phyloP scores from a whole-genome alignment of 345 rosid genomes.

The Salix koriyanagi region DNA sequence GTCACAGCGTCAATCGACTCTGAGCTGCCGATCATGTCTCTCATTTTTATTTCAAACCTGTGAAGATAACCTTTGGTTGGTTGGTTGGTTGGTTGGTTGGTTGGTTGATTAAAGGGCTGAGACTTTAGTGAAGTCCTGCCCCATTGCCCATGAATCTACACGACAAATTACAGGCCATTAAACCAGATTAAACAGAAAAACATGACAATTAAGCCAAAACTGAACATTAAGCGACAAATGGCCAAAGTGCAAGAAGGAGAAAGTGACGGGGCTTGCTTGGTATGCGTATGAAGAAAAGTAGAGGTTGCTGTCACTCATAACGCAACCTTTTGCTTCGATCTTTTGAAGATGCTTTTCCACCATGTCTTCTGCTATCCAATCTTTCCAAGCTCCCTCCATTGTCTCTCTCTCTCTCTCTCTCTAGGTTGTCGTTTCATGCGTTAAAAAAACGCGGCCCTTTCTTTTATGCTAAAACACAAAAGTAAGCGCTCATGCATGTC shows the following conservation, averaged over 20 bases:
- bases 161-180: background rate
- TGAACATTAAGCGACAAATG: background rate
- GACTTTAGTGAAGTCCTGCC: background rate
- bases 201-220: background rate
- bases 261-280: constrained; percentile 1
- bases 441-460: constrained; percentile 25
- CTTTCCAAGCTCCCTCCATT: constrained; percentile 2
- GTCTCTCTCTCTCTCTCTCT: background rate
- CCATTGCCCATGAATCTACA: background rate
- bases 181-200: background rate
- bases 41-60: background rate
- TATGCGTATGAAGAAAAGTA: constrained; percentile 12
- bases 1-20: too few species aligned
- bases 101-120: background rate
- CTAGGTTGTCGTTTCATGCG: constrained; percentile 11
- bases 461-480: constrained; percentile 11
- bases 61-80: background rate
- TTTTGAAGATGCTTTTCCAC: constrained; percentile 25
- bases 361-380: constrained; percentile 11
- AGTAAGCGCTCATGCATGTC: constrained; percentile 23
- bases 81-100: background rate
- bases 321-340: constrained; percentile 16
- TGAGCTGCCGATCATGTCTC: background rate
- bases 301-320: constrained; percentile 8
- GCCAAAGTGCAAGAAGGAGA: background rate